Evolutionary conservation across 2,329 filamentous ascomycete species (phyloP).

Genomic region (Botrytis byssoidea): DNA sequence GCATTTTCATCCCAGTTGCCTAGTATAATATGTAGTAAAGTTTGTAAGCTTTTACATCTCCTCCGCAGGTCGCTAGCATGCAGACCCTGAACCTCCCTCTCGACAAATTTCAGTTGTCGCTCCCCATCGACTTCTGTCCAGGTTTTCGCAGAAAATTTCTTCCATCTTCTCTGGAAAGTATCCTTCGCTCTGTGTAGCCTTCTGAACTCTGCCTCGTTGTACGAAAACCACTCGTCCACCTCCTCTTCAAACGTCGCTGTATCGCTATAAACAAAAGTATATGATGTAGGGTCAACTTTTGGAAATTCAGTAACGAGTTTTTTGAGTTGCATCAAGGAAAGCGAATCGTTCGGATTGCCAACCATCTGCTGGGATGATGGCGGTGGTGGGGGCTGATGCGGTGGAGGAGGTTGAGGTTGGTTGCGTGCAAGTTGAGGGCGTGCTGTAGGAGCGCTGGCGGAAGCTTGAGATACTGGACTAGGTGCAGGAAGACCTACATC

Average conservation of each 20-base stretch:
- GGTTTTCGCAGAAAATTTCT: conserved; percentile 49
- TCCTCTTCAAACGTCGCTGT: conserved; percentile 76
- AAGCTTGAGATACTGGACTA: conserved; percentile 27
- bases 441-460: conserved; percentile 30
- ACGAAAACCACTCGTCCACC: conserved; percentile 96
- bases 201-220: conserved; percentile 80
- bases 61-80: conserved; percentile 49
- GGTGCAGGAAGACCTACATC: conserved; percentile 39
- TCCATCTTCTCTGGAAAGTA: conserved; percentile 77
- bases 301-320: conserved; percentile 73
- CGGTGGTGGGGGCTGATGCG: conserved; percentile 39
- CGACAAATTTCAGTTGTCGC: conserved; percentile 56
- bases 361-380: conserved; percentile 31
- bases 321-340: conserved; percentile 72
- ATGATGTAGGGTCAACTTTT: conserved; percentile 65
- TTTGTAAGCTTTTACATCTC: conserved; percentile 54
- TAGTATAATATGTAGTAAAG: conserved; percentile 60
- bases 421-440: conserved; percentile 41
- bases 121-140: conserved; percentile 67
- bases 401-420: conserved; percentile 41
- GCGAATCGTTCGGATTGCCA: conserved; percentile 59
- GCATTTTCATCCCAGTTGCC: conserved; percentile 71
- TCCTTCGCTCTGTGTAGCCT: conserved; percentile 73
- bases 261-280: conserved; percentile 83
- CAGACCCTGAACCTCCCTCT: conserved; percentile 48